These are phyloP conservation scores for Paspalum vaginatum DNA, from an alignment of 176 grass and related monocot genomes.

Conservation along the genomic window DNA sequence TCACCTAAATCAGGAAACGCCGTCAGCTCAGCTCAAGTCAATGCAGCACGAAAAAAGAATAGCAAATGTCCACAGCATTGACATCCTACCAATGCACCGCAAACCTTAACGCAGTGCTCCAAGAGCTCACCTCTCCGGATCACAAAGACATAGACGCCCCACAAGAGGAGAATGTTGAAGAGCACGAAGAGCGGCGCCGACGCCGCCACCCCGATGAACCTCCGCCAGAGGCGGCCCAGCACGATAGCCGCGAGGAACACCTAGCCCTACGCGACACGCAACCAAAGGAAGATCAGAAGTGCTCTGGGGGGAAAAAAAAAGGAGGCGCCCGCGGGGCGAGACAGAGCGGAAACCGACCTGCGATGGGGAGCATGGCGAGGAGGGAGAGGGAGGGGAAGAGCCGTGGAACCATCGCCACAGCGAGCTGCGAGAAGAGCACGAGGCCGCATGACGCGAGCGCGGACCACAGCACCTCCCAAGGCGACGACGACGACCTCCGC, in stretches of 20 bases:
- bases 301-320: not conserved
- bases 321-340: not conserved
- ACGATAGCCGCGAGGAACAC: conserved; percentile 70
- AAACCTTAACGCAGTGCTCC: not conserved
- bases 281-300: conserved; percentile 28
- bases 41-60: not conserved
- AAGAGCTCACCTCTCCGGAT: conserved; percentile 66
- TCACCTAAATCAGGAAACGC: conserved; percentile 1
- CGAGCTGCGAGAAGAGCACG: conserved; percentile 72
- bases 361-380: conserved; percentile 85
- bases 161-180: conserved; percentile 93
- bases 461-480: conserved; percentile 70
- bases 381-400: conserved; percentile 75
- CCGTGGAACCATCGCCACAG: conserved; percentile 82
- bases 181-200: conserved; percentile 87
- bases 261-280: conserved; percentile 54
- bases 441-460: conserved; percentile 67
- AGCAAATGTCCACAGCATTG: not conserved
- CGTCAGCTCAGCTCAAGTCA: conserved; percentile 12
- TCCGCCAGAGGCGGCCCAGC: conserved; percentile 72
- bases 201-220: conserved; percentile 65
- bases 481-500: conserved; percentile 63
- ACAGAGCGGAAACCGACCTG: conserved; percentile 49
- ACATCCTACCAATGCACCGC: conserved; percentile 8
- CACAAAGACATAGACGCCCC: conserved; percentile 72